Evolutionary conservation across 768 basidiomycete genomes (phyloP).

Genomic region (Russula abietina): DNA sequence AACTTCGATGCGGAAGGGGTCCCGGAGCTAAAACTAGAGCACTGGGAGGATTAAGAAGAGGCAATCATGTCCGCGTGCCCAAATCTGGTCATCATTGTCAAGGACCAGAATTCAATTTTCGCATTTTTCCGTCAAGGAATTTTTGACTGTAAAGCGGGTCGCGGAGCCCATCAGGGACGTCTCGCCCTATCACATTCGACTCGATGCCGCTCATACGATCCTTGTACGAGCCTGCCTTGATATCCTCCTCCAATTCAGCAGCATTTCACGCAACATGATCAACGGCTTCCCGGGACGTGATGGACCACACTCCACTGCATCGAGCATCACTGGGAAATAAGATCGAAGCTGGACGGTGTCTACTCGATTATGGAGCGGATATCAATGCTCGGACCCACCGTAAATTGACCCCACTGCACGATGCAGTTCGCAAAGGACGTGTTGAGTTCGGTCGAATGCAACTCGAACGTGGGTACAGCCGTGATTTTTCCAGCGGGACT

Average conservation of each 20-base stretch:
- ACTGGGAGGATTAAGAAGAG: not conserved
- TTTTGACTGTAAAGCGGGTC: not conserved
- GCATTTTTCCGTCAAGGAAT: conserved; percentile 2
- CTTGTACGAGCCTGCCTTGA: not conserved
- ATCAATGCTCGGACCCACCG: not conserved
- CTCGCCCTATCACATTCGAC: not conserved
- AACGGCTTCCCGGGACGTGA: not conserved
- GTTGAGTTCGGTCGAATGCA: not conserved
- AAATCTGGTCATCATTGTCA: not conserved
- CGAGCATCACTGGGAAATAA: not conserved
- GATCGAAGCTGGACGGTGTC: not conserved
- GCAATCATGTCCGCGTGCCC: not conserved
- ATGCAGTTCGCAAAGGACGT: not conserved
- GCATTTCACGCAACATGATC: not conserved
- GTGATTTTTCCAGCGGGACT: too few relatives aligned
- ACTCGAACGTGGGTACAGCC: too few relatives aligned
- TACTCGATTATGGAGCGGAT: not conserved
- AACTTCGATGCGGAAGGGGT: not conserved
- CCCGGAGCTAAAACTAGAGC: not conserved
- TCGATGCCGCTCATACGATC: not conserved
- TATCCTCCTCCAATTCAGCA: not conserved
- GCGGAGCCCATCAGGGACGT: not conserved
- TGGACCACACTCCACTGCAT: not conserved
- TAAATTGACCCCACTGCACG: not conserved
- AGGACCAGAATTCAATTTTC: not conserved